Evolutionary conservation across 306 rosid genomes (phyloP).

Genomic region (Hippophae tibetana): DNA sequence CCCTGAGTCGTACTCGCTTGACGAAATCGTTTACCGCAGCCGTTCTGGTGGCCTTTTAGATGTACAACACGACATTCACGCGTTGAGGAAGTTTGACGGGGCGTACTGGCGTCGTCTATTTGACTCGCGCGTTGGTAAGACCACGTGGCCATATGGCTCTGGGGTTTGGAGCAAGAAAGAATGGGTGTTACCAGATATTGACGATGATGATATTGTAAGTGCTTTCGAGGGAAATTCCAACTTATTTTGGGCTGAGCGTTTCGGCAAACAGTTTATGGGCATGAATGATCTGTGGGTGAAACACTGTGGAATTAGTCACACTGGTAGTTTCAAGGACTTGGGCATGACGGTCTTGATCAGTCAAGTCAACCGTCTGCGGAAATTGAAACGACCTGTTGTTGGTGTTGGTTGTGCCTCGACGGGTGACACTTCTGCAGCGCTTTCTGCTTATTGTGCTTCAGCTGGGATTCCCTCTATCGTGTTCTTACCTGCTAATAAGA

Average conservation of each 20-base stretch:
- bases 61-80: slow-evolving; percentile 66
- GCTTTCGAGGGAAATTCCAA: slow-evolving; percentile 82
- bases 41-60: slow-evolving; percentile 71
- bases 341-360: slow-evolving; percentile 79
- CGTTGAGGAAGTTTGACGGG: slow-evolving; percentile 46
- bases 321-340: slow-evolving; percentile 69
- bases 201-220: slow-evolving; percentile 54
- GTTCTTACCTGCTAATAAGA: slow-evolving; percentile 71
- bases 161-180: slow-evolving; percentile 92
- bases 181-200: slow-evolving; percentile 80
- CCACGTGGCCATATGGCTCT: slow-evolving; percentile 86
- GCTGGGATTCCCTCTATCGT: slow-evolving; percentile 79
- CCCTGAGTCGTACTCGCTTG: slow-evolving; percentile 63
- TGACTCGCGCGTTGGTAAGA: slow-evolving; percentile 84
- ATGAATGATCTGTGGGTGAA: slow-evolving; percentile 89
- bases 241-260: slow-evolving; percentile 84
- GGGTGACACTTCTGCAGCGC: slow-evolving; percentile 72
- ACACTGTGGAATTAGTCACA: slow-evolving; percentile 74
- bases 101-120: slow-evolving; percentile 67
- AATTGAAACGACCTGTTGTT: slow-evolving; percentile 45
- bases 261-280: slow-evolving; percentile 58
- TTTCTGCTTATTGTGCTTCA: slow-evolving; percentile 71
- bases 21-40: slow-evolving; percentile 79
- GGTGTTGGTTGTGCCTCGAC: slow-evolving; percentile 85
- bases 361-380: slow-evolving; percentile 67